Evolutionary conservation across 768 basidiomycete genomes (phyloP).

Genomic region (Naganishia onofrii): DNA sequence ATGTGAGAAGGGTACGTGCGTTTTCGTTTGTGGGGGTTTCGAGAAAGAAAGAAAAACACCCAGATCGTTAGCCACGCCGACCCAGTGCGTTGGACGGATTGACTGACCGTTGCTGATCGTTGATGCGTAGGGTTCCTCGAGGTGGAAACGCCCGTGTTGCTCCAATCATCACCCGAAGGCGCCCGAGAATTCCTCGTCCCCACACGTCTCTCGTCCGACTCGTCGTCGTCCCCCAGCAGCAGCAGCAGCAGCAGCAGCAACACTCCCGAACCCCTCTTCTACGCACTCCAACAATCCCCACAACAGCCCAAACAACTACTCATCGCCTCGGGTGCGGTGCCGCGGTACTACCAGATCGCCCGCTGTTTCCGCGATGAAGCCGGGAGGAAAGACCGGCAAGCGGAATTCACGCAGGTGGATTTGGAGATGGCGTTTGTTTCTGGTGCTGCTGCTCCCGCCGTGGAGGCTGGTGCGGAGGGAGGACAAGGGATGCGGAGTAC

Average conservation of each 20-base stretch:
- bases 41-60: background rate
- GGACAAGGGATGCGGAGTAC: conserved; percentile 38
- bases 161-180: conserved; percentile 90
- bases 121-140: conserved; percentile 71
- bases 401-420: conserved; percentile 96
- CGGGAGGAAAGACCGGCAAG: conserved; percentile 89
- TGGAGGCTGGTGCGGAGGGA: conserved; percentile 49
- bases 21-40: background rate
- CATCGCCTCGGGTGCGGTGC: conserved; percentile 82
- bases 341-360: conserved; percentile 88
- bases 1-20: conserved; percentile 65
- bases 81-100: background rate
- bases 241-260: conserved; percentile 6
- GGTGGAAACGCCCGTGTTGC: conserved; percentile 86
- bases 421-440: conserved; percentile 92
- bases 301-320: conserved; percentile 94
- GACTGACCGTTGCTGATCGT: conserved; percentile 29
- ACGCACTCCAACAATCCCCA: conserved; percentile 88
- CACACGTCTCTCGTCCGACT: conserved; percentile 55
- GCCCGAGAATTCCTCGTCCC: conserved; percentile 92
- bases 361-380: conserved; percentile 95
- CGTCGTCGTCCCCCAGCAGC: conserved; percentile 19
- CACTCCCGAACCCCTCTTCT: conserved; percentile 58
- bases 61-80: no score
- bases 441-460: conserved; percentile 61